Evolutionary conservation across 2,329 filamentous ascomycete genomes (phyloP), one percentile per base, ranked within the genome.

Genomic region (Aspergillus bombycis): DNA sequence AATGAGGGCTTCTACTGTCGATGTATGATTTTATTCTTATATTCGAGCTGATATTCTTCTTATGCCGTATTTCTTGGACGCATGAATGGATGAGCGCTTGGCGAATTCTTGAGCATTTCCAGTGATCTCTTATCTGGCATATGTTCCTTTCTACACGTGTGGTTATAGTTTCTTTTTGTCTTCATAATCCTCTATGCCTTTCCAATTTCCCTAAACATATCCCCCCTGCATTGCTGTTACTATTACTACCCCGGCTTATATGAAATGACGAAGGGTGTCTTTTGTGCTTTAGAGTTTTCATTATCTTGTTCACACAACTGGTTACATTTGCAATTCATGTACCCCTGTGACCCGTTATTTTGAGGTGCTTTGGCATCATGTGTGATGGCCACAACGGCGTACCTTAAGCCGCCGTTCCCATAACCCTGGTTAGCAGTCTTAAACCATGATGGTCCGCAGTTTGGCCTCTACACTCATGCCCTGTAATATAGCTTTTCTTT

Each of bases 41-140:
- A 68, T 72, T 69, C 65, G 65, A 65, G 60, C 62, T 65, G 64
- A 62, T 60, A 63, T 55, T 62, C 61, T 63, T 66, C 67, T 68
- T 70, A 70, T 65, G 68, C 68, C 57, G 64, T 71, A 58, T 71
- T 71, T 64, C 70, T 70, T 74, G 72, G 69, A 73, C 67, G 70
- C 68, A 71, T 73, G 72, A 72, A 71, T 71, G 72, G 71, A 75
- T 74, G 72, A 77, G 72, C 71, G 71, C 71, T 73, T 76, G 70
- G 72, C 72, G 68, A 65, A 66, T 70, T 72, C 71, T 72, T 64
- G 73, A 76, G 74, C 74, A 77, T 77, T 75, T 76, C 68, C 72
- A 77, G 73, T 66, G 72, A 71, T 76, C 70, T 75, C 67, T 67
- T 75, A 62, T 67, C 68, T 72, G 71, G 70, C 70, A 73, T 71